phyloP scores from a whole-genome alignment of 139 green algal genomes.

The Pseudopediastrum boryanum region DNA sequence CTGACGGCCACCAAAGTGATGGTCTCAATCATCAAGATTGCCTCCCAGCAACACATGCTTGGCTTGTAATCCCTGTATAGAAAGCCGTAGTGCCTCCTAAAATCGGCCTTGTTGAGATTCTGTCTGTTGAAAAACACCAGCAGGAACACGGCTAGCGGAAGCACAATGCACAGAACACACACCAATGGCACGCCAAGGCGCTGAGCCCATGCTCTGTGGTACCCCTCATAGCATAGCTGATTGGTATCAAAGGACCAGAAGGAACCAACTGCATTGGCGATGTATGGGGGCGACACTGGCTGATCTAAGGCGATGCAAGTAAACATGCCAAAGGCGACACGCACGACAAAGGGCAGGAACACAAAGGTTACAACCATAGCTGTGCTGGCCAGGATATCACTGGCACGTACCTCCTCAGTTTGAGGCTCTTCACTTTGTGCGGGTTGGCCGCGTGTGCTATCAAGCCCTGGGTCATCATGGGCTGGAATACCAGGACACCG shows the following conservation, averaged over 20 bases:
- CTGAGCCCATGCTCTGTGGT: background rate
- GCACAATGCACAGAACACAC: background rate
- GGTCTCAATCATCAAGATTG: background rate
- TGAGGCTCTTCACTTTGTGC: too few species aligned
- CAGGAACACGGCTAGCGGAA: background rate
- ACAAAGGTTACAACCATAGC: slow-evolving; percentile 8
- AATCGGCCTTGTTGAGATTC: background rate
- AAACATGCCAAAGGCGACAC: background rate
- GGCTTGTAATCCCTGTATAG: background rate
- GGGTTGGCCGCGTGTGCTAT: too few species aligned
- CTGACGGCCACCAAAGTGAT: background rate
- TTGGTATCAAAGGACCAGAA: slow-evolving; percentile 1
- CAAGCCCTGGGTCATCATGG: too few species aligned
- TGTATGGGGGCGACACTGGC: background rate
- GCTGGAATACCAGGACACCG: too few species aligned
- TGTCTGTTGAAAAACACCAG: background rate
- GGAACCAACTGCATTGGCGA: background rate
- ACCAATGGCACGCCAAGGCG: background rate
- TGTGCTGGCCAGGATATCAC: background rate
- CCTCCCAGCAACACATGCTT: slow-evolving; percentile 2
- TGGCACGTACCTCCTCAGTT: too few species aligned
- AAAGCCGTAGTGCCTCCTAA: slow-evolving; percentile 10
- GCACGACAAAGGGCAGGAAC: background rate
- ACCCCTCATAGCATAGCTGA: background rate
- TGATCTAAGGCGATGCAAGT: background rate